Conservation (phyloP, 2,329 filamentous ascomycete species). For the Claviceps monticola region DNA sequence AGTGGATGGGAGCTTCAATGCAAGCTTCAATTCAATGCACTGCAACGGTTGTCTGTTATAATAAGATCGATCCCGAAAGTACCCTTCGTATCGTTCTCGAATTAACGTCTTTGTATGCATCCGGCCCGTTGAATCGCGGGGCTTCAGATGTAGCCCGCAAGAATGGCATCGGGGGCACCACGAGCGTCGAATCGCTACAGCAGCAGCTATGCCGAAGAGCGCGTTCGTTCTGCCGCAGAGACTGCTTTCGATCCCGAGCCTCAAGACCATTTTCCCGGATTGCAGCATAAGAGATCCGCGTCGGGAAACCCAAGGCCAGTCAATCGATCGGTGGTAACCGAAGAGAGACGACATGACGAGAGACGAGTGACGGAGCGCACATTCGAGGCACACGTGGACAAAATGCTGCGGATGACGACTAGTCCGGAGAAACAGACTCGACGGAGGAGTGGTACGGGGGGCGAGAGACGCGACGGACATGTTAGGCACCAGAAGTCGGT, state of each 20-base stretch:
- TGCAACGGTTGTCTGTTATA: not conserved
- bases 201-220: conserved; percentile 22
- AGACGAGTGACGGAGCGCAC: conserved; percentile 40
- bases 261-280: conserved; percentile 19
- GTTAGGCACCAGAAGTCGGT: conserved; percentile 26
- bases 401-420: conserved; percentile 41
- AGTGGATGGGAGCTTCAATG: not conserved
- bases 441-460: conserved; percentile 17
- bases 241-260: conserved; percentile 16
- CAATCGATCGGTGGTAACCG: conserved; percentile 26
- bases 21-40: not conserved
- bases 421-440: conserved; percentile 44
- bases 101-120: not conserved
- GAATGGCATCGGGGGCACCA: conserved; percentile 28
- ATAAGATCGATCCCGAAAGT: too few relatives aligned
- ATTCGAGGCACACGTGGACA: conserved; percentile 49
- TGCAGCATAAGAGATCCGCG: conserved; percentile 41
- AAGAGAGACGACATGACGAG: conserved; percentile 33
- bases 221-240: conserved; percentile 22
- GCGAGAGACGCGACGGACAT: conserved; percentile 26
- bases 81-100: too few relatives aligned
- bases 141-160: conserved; percentile 23
- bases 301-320: conserved; percentile 42
- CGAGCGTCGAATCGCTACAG: conserved; percentile 32
- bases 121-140: not conserved